Conservation (phyloP, 2,329 filamentous ascomycete genomes). For the Claviceps pazoutovae region DNA sequence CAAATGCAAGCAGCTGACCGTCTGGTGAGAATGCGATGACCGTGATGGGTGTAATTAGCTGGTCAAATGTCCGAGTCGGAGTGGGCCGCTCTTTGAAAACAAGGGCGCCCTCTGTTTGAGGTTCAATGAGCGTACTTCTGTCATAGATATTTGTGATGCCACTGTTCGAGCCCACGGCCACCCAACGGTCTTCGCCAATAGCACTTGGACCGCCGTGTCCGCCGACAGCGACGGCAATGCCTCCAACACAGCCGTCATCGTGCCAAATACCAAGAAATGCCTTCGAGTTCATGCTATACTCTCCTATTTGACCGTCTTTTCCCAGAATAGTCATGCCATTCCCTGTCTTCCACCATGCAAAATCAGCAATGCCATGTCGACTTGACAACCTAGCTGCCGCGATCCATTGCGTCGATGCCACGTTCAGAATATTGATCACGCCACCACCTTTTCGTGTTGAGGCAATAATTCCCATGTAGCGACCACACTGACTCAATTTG, state of each 20-base stretch:
- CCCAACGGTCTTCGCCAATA: slow-evolving; percentile 74
- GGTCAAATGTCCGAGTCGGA: slow-evolving; percentile 63
- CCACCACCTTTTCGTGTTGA: slow-evolving; percentile 76
- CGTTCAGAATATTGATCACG: slow-evolving; percentile 71
- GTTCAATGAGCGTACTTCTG: slow-evolving; percentile 46
- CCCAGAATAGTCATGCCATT: slow-evolving; percentile 70
- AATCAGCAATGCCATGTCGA: slow-evolving; percentile 72
- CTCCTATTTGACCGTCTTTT: slow-evolving; percentile 77
- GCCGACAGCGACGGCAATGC: slow-evolving; percentile 69
- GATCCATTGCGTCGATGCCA: slow-evolving; percentile 74
- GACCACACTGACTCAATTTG: slow-evolving; percentile 72
- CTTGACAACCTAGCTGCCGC: slow-evolving; percentile 71
- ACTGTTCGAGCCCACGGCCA: slow-evolving; percentile 71
- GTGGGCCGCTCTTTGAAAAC: slow-evolving; percentile 53
- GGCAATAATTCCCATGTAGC: slow-evolving; percentile 71
- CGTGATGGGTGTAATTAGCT: slow-evolving; percentile 76
- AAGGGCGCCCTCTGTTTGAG: slow-evolving; percentile 24
- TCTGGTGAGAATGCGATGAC: slow-evolving; percentile 72
- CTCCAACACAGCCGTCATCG: slow-evolving; percentile 80
- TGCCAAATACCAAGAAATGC: slow-evolving; percentile 71
- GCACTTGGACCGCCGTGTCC: slow-evolving; percentile 45
- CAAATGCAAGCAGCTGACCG: slow-evolving; percentile 78
- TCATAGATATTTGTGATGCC: slow-evolving; percentile 94
- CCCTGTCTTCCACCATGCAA: slow-evolving; percentile 82
- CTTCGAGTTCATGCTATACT: slow-evolving; percentile 60